Conservation (phyloP, 164 flowering plant genomes). For the Berberis thunbergii region DNA sequence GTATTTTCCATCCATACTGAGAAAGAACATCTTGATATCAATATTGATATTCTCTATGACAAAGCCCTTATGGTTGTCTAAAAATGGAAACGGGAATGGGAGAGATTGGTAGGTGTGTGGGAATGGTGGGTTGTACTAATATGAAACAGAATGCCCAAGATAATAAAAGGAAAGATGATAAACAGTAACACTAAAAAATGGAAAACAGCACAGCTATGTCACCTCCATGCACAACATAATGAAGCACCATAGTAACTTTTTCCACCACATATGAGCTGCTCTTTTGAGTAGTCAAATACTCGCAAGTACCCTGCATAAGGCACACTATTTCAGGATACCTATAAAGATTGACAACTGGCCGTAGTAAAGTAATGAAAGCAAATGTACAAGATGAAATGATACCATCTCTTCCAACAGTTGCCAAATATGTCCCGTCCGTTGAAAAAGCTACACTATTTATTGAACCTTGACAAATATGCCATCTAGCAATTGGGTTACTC, state of each 20-base stretch:
- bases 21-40: constrained; percentile 5
- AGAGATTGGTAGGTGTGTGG: no score
- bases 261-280: constrained; percentile 77
- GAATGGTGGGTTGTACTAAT: no score
- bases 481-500: constrained; percentile 94
- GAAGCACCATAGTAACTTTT: constrained; percentile 97
- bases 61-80: no score
- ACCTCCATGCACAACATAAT: constrained; percentile 99
- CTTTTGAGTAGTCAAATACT: constrained; percentile 82
- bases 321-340: constrained; percentile 2
- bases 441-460: constrained; percentile 82
- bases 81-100: not conserved
- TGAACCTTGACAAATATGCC: constrained; percentile 95
- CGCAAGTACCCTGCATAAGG: constrained; percentile 70
- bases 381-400: constrained; percentile 12
- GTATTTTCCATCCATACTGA: constrained; percentile 85
- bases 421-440: constrained; percentile 63
- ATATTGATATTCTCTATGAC: not conserved
- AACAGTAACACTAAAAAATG: not conserved
- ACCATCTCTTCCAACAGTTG: constrained; percentile 99
- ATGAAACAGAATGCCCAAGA: no score
- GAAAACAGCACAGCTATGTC: not conserved
- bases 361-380: not conserved
- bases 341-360: not conserved
- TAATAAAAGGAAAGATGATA: no score